Evolutionary conservation across 257 asterid genomes (phyloP).

Genomic region (Jacaranda mimosifolia): DNA sequence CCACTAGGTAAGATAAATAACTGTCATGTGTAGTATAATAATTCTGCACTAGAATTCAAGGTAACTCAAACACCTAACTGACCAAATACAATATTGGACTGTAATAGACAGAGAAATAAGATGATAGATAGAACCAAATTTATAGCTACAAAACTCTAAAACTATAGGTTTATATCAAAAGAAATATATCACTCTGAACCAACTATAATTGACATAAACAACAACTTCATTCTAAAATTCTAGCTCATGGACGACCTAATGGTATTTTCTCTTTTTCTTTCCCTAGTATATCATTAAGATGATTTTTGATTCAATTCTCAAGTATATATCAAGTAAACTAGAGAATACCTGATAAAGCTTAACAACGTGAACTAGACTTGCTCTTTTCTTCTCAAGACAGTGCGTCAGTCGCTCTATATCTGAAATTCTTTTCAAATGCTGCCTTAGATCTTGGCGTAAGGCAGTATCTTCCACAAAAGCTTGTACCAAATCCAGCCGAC

Average conservation of each 20-base stretch:
- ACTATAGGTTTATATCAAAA: slow-evolving; percentile 4
- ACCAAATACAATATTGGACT: neutral
- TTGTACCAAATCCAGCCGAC: slow-evolving; percentile 88
- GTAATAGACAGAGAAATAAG: neutral
- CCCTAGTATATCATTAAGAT: neutral
- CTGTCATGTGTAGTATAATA: neutral
- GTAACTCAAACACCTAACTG: neutral
- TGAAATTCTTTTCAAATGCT: slow-evolving; percentile 89
- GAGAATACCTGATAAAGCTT: slow-evolving; percentile 92
- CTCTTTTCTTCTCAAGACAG: slow-evolving; percentile 83
- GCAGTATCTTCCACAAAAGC: slow-evolving; percentile 90
- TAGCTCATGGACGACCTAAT: slow-evolving; percentile 17
- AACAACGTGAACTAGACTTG: slow-evolving; percentile 80
- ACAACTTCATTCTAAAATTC: neutral
- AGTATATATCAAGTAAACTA: slow-evolving; percentile 29
- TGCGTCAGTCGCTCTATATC: slow-evolving; percentile 84
- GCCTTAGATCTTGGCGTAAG: slow-evolving; percentile 89
- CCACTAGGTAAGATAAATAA: neutral
- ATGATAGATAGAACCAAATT: neutral
- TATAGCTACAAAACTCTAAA: neutral
- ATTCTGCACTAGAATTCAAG: neutral
- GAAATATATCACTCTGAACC: slow-evolving; percentile 20
- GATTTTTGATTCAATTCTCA: neutral
- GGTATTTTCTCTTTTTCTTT: neutral
- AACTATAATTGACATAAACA: neutral